These are phyloP conservation scores for Rhodamnia argentea DNA, from an alignment of 345 rosid species.

Conservation along the genomic window DNA sequence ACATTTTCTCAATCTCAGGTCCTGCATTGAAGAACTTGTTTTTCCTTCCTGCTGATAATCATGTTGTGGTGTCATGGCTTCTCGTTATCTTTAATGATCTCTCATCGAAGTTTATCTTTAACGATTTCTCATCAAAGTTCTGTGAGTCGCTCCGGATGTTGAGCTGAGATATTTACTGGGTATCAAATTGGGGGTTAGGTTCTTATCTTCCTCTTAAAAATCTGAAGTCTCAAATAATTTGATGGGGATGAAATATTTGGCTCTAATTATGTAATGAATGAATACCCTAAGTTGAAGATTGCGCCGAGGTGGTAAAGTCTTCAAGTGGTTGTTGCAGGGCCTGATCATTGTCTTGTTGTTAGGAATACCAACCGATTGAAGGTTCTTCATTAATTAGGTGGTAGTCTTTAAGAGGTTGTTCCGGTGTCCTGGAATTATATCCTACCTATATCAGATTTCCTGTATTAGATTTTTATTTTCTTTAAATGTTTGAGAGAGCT, in stretches of 20 bases:
- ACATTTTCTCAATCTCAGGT: background rate
- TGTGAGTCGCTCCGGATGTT: background rate
- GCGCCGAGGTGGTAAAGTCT: background rate
- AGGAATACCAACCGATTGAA: background rate
- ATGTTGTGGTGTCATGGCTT: background rate
- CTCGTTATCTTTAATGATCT: background rate
- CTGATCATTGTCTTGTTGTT: background rate
- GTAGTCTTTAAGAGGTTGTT: background rate
- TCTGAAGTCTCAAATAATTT: background rate
- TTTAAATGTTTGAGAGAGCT: background rate
- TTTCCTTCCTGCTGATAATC: background rate
- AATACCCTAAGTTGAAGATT: background rate
- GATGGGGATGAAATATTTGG: background rate
- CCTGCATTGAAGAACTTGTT: background rate
- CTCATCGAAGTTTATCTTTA: background rate
- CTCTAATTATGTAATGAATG: background rate
- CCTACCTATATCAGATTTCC: background rate
- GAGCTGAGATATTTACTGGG: background rate
- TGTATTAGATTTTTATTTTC: too few relatives aligned
- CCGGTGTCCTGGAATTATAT: background rate
- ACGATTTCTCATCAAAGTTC: background rate
- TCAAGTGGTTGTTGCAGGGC: background rate
- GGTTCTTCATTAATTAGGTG: background rate
- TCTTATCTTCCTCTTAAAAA: background rate
- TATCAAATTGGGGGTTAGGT: background rate